phyloP scores from a whole-genome alignment of 352 stramenopile genomes.

The Pythium chondricola region DNA sequence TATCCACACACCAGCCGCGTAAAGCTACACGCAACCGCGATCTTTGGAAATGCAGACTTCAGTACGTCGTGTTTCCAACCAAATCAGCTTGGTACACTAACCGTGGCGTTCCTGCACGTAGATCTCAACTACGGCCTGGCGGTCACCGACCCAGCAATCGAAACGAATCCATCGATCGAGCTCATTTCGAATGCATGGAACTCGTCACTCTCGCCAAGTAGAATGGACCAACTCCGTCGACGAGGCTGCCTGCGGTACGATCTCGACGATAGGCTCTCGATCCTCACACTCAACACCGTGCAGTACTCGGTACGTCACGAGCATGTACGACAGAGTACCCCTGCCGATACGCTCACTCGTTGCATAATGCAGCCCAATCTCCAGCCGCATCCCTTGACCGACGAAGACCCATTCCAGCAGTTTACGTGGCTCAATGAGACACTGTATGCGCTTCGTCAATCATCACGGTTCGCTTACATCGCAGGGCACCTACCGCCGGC shows the following conservation, averaged over 20 bases:
- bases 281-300: constrained; percentile 79
- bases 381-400: too few relatives aligned
- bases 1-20: constrained; percentile 30
- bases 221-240: constrained; percentile 48
- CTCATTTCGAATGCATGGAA: constrained; percentile 48
- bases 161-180: constrained; percentile 48
- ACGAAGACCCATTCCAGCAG: constrained; percentile 82
- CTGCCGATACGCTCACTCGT: neutral
- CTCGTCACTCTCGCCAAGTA: constrained; percentile 35
- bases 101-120: constrained; percentile 17
- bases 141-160: constrained; percentile 48
- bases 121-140: constrained; percentile 71
- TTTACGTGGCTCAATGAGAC: constrained; percentile 86
- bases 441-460: constrained; percentile 33
- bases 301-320: constrained; percentile 63
- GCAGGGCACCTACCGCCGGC: constrained; percentile 88
- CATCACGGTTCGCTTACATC: constrained; percentile 71
- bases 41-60: constrained; percentile 73
- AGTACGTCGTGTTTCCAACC: constrained; percentile 23
- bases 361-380: too few relatives aligned
- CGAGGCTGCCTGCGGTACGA: constrained; percentile 59
- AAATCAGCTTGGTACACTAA: neutral
- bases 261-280: constrained; percentile 50
- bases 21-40: constrained; percentile 50
- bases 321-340: too few relatives aligned